A percentile compares a stretch with the other conserved stretches of the same genome.
Conservation (phyloP, 495 filamentous ascomycete species). For the Talaromyces nanjingensis region DNA sequence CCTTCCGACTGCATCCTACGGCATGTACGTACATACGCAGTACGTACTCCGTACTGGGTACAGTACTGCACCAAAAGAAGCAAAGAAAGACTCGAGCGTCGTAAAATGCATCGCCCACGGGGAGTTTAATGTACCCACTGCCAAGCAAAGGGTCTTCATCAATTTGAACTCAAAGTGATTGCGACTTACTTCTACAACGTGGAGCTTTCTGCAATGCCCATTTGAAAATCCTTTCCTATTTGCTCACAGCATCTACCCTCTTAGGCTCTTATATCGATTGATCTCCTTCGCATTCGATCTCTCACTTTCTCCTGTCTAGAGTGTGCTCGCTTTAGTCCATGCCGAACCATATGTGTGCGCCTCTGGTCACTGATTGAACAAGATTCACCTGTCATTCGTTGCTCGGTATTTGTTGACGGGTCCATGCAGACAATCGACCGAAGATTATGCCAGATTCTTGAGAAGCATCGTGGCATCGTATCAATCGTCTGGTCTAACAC, state of each 20-base stretch:
- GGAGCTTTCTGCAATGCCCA: neutral
- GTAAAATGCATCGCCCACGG: neutral
- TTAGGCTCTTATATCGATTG: neutral
- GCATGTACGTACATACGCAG: neutral
- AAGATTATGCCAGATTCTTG: neutral
- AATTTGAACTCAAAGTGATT: neutral
- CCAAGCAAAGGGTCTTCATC: constrained; percentile 1
- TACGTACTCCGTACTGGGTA: neutral
- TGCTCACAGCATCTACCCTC: neutral
- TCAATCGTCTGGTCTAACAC: neutral
- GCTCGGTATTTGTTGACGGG: neutral
- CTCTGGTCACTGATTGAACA: neutral
- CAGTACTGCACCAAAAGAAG: neutral
- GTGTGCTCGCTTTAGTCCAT: neutral
- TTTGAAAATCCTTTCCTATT: neutral
- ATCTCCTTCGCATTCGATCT: neutral
- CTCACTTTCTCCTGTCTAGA: neutral
- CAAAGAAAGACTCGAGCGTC: neutral
- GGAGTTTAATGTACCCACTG: neutral
- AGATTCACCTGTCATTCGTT: constrained; percentile 3
- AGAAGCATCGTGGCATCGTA: neutral
- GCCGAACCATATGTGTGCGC: neutral
- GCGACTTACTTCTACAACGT: constrained; percentile 2
- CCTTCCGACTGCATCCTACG: neutral
- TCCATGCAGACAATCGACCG: constrained; percentile 1